Percentiles rank a stretch among this genome's conserved stretches.
Conservation (phyloP, 495 filamentous ascomycete species). For the Aspergillus biplanus region DNA sequence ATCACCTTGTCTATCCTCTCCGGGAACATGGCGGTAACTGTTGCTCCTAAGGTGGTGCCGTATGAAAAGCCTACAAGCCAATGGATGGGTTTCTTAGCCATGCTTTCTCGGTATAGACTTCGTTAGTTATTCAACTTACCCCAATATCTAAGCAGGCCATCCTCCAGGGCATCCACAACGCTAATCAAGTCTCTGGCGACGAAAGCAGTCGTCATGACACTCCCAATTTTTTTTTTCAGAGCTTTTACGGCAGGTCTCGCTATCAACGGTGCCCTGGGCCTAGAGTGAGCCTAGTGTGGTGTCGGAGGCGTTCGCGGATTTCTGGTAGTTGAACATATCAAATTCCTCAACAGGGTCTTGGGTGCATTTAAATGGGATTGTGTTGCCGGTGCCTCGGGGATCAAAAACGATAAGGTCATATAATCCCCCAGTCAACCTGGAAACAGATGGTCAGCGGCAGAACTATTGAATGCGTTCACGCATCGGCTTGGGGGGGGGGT, state of each 20-base stretch:
- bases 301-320: background rate
- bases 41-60: constrained; percentile 46
- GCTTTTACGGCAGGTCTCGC: constrained; percentile 1
- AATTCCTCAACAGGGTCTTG: background rate
- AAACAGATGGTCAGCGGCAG: background rate
- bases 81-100: too few species aligned
- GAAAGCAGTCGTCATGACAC: constrained; percentile 14
- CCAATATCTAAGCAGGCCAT: constrained; percentile 51
- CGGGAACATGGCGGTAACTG: constrained; percentile 48
- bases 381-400: constrained; percentile 10
- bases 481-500: background rate
- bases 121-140: constrained; percentile 36
- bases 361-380: constrained; percentile 5
- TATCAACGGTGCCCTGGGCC: constrained; percentile 9
- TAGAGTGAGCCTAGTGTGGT: background rate
- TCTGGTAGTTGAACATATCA: background rate
- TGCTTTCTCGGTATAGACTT: too few species aligned
- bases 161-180: constrained; percentile 27
- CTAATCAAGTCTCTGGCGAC: constrained; percentile 13
- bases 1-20: constrained; percentile 46
- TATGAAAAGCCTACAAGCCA: constrained; percentile 52
- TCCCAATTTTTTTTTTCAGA: background rate
- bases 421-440: constrained; percentile 12
- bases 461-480: background rate
- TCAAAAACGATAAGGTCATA: constrained; percentile 13